These are phyloP conservation scores for Silene vulgaris DNA, from an alignment of 179 eudicot genomes.

Conservation along the genomic window DNA sequence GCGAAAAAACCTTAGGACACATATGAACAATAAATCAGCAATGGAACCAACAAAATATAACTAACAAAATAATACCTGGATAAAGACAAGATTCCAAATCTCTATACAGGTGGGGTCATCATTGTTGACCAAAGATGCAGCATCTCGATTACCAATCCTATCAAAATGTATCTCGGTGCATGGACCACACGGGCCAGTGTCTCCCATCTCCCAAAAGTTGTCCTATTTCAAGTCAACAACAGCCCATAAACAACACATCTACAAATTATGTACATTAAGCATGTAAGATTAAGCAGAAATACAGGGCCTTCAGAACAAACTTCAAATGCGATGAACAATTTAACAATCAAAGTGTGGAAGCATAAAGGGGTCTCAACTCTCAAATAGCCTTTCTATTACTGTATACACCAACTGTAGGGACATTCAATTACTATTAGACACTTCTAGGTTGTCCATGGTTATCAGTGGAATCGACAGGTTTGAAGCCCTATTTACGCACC, in stretches of 20 bases:
- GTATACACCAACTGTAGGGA: neutral
- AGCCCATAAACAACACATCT: neutral
- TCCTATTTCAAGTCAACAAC: slow-evolving; percentile 45
- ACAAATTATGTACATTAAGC: neutral
- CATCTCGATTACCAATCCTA: slow-evolving; percentile 89
- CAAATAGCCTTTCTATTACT: neutral
- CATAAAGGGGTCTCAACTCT: neutral
- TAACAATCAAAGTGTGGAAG: neutral
- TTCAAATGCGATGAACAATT: neutral
- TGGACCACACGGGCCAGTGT: slow-evolving; percentile 99
- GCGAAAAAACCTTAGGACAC: neutral
- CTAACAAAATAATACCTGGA: slow-evolving; percentile 54
- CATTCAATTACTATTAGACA: neutral
- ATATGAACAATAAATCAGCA: slow-evolving; percentile 4
- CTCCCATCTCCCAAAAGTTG: slow-evolving; percentile 99
- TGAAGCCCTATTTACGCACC: slow-evolving; percentile 30
- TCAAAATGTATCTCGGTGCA: slow-evolving; percentile 97
- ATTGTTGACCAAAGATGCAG: slow-evolving; percentile 78
- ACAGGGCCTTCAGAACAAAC: neutral
- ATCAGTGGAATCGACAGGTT: neutral
- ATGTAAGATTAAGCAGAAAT: neutral
- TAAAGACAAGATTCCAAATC: slow-evolving; percentile 96
- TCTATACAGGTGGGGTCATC: slow-evolving; percentile 97
- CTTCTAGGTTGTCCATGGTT: slow-evolving; percentile 5
- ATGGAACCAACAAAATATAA: neutral